phyloP scores from a whole-genome alignment of 441 rosid genomes.

The Dalechampia spathulata region DNA sequence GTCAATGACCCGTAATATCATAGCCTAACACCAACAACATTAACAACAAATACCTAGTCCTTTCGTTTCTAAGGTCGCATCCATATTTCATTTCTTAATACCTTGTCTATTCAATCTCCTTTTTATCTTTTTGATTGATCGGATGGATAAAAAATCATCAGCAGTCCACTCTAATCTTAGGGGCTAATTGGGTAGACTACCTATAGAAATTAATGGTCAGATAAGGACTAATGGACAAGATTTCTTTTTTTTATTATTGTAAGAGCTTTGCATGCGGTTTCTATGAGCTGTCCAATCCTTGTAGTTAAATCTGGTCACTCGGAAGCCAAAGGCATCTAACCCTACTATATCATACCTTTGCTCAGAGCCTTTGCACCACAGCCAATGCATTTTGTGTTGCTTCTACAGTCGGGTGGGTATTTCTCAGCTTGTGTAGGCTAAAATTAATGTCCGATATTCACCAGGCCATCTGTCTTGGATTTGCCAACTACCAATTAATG shows the following conservation, averaged over 20 bases:
- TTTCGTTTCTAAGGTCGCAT: background rate
- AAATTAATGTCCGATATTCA: too few species aligned
- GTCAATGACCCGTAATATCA: background rate
- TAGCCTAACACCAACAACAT: background rate
- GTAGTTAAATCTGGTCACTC: slow-evolving; percentile 9
- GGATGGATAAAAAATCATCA: background rate
- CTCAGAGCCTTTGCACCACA: background rate
- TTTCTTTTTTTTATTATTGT: background rate
- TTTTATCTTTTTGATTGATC: background rate
- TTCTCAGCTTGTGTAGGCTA: too few species aligned
- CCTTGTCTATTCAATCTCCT: background rate
- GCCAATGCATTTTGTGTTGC: background rate
- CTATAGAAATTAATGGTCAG: background rate
- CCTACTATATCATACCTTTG: background rate
- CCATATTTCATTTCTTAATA: background rate
- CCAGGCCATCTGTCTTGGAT: too few species aligned
- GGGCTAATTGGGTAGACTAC: background rate
- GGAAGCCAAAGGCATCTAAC: background rate
- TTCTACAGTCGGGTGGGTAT: too few species aligned
- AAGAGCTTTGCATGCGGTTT: background rate
- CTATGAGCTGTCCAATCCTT: slow-evolving; percentile 4
- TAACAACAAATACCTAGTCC: background rate
- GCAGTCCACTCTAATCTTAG: background rate
- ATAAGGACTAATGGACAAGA: background rate
- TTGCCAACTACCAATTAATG: too few species aligned